Evolutionary conservation across 768 basidiomycete species (phyloP), one percentile per base, ranked within the genome.

Genomic region (Strobilomyces dryophilus): DNA sequence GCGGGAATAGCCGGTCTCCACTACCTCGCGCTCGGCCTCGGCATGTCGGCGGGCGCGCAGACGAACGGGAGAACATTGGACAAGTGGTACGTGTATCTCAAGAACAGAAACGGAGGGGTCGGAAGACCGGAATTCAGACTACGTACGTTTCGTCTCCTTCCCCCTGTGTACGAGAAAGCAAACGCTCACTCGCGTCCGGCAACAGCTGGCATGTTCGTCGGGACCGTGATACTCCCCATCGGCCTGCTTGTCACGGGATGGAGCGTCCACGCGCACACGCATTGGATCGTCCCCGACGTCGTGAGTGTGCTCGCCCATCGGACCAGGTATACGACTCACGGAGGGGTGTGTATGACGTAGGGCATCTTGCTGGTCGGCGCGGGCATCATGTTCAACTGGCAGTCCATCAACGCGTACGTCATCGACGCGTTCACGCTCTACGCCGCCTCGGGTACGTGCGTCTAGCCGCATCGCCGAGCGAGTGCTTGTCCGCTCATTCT

Each of bases 191-290:
- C 17, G 24, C 29, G 8, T 44, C 31, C 17, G 53, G 18, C 14
- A 29, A 12, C 40, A 87, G 85, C 82, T 1, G 68, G 78, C 0
- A 81, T 87, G 77, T 55, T 86, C 7, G 74, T 81, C 4, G 84
- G 80, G 0, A 78, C 81, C 0, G 56, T 85, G 18, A 12, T 82
- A 4, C 72, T 90, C 10, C 89, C 92, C 0, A 65, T 81, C 12
- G 89, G 89, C 0, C 68, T 91, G 12, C 67, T 92, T 20, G 72
- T 92, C 7, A 66, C 80, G 7, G 89, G 90, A 1, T 92, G 89
- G 87, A 72, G 80, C 0, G 82, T 84, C 5, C 70, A 86, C 57
- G 59, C 72, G 0, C 64, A 71, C 14, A 65, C 83, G 0, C 81
- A 81, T 53, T 93, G 90, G 90, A 81, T 91, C 45, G 83, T 73